These are phyloP conservation scores for Kluyveromyces lactis DNA, from an alignment of 805 yeast species.

Conservation along the genomic window DNA sequence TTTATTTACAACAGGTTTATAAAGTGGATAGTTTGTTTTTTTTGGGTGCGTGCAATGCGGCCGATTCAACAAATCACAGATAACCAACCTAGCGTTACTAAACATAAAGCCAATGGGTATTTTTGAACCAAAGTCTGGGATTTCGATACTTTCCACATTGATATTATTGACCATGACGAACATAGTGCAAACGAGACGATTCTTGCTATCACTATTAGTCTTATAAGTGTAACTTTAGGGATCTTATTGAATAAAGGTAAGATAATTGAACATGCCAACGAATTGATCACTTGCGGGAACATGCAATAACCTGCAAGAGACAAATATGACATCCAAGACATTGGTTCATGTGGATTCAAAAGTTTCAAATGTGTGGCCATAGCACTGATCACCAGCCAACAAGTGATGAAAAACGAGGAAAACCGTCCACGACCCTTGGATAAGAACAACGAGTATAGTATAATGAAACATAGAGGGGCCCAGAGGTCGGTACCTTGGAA, in stretches of 20 bases:
- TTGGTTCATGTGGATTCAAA: conserved; percentile 15
- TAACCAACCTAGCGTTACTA: conserved; percentile 23
- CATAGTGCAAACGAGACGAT: conserved; percentile 14
- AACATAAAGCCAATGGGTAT: conserved; percentile 22
- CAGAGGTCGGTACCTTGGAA: conserved; percentile 22
- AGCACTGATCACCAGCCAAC: conserved; percentile 22
- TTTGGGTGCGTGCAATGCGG: neutral
- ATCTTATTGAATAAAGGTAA: conserved; percentile 20
- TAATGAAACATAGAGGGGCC: conserved; percentile 29
- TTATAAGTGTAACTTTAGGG: conserved; percentile 9
- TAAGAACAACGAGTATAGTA: conserved; percentile 24
- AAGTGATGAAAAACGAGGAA: conserved; percentile 25
- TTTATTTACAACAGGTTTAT: too few species aligned
- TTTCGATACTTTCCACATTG: conserved; percentile 20
- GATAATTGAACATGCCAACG: conserved; percentile 18
- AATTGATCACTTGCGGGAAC: conserved; percentile 26
- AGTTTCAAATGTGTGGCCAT: conserved; percentile 27
- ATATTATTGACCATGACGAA: conserved; percentile 20
- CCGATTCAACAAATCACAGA: conserved; percentile 12
- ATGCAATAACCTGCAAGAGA: conserved; percentile 29
- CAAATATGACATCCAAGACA: conserved; percentile 23
- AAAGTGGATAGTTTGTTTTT: too few species aligned
- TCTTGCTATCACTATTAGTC: conserved; percentile 13
- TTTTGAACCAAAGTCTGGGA: conserved; percentile 17
- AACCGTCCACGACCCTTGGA: conserved; percentile 23